phyloP scores from a whole-genome alignment of 2,329 filamentous ascomycete species.

The Fusarium sp. region DNA sequence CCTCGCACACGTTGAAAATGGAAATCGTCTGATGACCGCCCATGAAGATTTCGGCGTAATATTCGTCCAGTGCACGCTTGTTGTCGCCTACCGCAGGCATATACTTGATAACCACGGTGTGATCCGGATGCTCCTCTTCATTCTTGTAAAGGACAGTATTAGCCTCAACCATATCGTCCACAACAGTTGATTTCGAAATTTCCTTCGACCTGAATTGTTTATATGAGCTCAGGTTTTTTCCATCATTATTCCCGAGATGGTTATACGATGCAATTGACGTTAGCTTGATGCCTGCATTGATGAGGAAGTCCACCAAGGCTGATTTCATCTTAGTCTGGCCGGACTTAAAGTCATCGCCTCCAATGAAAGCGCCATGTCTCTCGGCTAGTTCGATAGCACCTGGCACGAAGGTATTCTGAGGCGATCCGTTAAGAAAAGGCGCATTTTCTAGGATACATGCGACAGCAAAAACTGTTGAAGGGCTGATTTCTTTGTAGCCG shows the following conservation, averaged over 20 bases:
- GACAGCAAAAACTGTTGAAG: conserved; percentile 95
- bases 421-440: conserved; percentile 99
- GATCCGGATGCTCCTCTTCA: conserved; percentile 91
- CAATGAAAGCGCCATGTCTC: conserved; percentile 88
- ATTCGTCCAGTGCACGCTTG: conserved; percentile 98
- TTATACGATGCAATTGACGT: conserved; percentile 99
- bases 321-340: conserved; percentile 99
- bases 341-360: conserved; percentile 99
- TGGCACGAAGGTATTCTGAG: conserved; percentile 98
- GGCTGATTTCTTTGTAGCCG: conserved; percentile 91
- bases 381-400: conserved; percentile 91
- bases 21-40: conserved; percentile 80
- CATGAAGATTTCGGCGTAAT: conserved; percentile 99
- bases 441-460: conserved; percentile 89
- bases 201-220: conserved; percentile 99
- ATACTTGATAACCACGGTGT: conserved; percentile 99
- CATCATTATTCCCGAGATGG: conserved; percentile 99
- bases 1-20: conserved; percentile 99
- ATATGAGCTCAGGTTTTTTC: conserved; percentile 97
- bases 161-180: conserved; percentile 99
- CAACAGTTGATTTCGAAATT: conserved; percentile 99
- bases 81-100: conserved; percentile 99
- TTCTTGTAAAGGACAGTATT: conserved; percentile 88
- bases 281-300: conserved; percentile 98
- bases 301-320: conserved; percentile 96